Conservation (phyloP, 768 basidiomycete genomes). For the Kwoniella heveanensis region DNA sequence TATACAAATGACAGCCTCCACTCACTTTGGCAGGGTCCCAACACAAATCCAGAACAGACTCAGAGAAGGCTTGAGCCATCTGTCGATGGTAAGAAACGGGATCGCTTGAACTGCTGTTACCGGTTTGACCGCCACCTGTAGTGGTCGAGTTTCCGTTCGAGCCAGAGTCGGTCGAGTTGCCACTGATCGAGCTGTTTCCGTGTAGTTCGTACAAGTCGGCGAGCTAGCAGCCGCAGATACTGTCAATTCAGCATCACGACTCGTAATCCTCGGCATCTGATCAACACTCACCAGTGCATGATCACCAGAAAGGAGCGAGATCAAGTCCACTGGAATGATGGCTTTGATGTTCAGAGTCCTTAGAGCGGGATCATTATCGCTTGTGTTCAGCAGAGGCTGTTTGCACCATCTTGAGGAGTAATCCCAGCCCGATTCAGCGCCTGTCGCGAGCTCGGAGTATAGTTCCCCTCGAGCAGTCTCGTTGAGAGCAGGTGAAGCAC, state of each 20-base stretch:
- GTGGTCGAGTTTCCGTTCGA: no score
- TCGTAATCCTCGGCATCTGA: no score
- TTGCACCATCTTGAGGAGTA: constrained; percentile 57
- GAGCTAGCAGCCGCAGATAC: no score
- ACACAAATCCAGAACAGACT: constrained; percentile 77
- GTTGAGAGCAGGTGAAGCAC: constrained; percentile 62
- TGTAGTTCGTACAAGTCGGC: constrained; percentile 52
- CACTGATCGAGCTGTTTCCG: constrained; percentile 26
- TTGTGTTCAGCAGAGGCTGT: constrained; percentile 58
- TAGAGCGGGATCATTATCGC: constrained; percentile 64
- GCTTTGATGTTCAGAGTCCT: constrained; percentile 71
- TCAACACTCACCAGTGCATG: constrained; percentile 27
- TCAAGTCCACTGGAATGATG: constrained; percentile 74
- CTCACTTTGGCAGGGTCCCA: constrained; percentile 67
- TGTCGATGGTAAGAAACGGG: constrained; percentile 61
- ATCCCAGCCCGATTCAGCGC: constrained; percentile 69
- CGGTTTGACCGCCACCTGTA: no score
- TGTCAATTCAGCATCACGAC: no score
- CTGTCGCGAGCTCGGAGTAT: constrained; percentile 81
- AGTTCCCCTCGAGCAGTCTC: constrained; percentile 65
- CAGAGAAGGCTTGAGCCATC: constrained; percentile 65
- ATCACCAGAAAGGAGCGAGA: constrained; percentile 74
- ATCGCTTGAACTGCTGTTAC: constrained; percentile 2
- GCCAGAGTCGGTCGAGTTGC: constrained; percentile 23
- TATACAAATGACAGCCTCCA: no score